Evolutionary conservation across 2,329 filamentous ascomycete genomes (phyloP).

Genomic region (Aspergillus sp.): DNA sequence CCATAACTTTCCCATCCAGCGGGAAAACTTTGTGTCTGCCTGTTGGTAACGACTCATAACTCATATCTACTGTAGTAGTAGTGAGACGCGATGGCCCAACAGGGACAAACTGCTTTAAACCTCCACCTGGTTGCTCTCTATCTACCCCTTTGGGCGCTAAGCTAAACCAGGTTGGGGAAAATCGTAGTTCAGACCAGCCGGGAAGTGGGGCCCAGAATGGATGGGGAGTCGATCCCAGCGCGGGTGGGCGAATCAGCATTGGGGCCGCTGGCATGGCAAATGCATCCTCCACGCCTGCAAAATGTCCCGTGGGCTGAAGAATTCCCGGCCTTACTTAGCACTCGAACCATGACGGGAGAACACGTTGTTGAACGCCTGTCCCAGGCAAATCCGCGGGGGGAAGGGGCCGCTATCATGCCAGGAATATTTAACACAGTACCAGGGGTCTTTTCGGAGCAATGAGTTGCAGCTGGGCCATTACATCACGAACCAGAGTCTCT

Average conservation of each 20-base stretch:
- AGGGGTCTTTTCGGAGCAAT: background rate
- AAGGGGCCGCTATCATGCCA: conserved; percentile 7
- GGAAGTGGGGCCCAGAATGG: conserved; percentile 21
- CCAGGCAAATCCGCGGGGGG: conserved; percentile 7
- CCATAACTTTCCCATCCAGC: conserved; percentile 6
- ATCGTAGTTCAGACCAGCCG: conserved; percentile 17
- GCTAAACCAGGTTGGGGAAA: background rate
- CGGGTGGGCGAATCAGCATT: conserved; percentile 10
- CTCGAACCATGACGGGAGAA: conserved; percentile 10
- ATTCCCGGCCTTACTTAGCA: conserved; percentile 8
- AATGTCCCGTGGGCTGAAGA: conserved; percentile 20
- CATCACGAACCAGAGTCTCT: conserved; percentile 17
- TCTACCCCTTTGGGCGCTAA: background rate
- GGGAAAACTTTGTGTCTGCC: conserved; percentile 9
- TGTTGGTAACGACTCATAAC: background rate
- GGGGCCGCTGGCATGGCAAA: conserved; percentile 14
- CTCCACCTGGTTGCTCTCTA: too few species aligned
- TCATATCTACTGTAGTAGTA: too few species aligned
- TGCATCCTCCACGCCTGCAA: conserved; percentile 15
- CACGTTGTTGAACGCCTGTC: conserved; percentile 15
- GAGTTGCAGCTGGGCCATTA: conserved; percentile 10
- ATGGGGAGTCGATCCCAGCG: conserved; percentile 15
- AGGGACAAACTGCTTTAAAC: too few species aligned
- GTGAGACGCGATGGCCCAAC: too few species aligned
- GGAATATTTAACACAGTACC: conserved; percentile 6